Conservation (phyloP, 768 basidiomycete genomes). For the Royoungia palumana region DNA sequence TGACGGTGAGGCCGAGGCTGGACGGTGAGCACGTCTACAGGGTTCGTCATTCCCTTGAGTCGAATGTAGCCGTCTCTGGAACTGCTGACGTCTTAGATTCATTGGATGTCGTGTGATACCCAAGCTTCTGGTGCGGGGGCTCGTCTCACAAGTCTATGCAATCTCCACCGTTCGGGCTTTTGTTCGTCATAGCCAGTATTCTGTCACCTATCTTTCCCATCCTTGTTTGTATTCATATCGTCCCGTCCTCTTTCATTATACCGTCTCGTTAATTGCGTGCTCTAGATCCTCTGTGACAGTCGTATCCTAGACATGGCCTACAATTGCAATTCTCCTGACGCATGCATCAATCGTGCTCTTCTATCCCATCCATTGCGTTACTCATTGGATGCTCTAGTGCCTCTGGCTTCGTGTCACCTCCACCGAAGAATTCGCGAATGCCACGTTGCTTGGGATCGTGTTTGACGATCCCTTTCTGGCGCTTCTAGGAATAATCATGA, state of each 20-base stretch:
- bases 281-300: conserved; percentile 13
- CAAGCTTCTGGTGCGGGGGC: too few species aligned
- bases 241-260: too few species aligned
- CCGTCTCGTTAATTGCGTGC: not conserved
- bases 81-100: too few species aligned
- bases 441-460: conserved; percentile 75
- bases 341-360: conserved; percentile 9
- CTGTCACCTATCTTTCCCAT: too few species aligned
- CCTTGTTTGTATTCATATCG: too few species aligned
- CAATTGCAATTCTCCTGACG: not conserved
- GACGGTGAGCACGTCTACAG: too few species aligned
- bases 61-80: too few species aligned
- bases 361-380: conserved; percentile 18
- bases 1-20: conserved; percentile 33
- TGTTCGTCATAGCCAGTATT: too few species aligned
- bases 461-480: conserved; percentile 77
- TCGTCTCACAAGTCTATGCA: too few species aligned
- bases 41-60: too few species aligned
- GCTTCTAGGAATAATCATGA: conserved; percentile 39
- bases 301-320: conserved; percentile 8
- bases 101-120: too few species aligned
- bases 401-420: conserved; percentile 15
- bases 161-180: too few species aligned
- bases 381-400: not conserved
- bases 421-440: conserved; percentile 71